Percentiles rank a stretch among this genome's conserved stretches.
phyloP scores from a whole-genome alignment of 2,329 filamentous ascomycete genomes.

The Conoideocrella luteorostrata region DNA sequence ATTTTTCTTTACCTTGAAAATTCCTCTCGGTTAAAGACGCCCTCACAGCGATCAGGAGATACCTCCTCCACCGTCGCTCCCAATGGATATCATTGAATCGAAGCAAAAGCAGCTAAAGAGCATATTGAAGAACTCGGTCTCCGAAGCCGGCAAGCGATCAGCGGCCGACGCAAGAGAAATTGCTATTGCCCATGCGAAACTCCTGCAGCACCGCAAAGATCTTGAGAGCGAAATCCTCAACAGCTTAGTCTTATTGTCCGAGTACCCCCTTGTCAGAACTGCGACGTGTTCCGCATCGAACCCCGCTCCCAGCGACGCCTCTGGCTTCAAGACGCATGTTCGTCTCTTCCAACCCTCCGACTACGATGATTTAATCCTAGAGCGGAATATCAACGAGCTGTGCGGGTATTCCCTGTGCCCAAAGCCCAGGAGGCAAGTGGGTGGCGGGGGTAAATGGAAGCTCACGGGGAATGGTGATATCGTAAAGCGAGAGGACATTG shows the following conservation, averaged over 20 bases:
- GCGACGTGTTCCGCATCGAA: constrained; percentile 35
- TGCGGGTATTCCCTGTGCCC: constrained; percentile 84
- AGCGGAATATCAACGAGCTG: constrained; percentile 74
- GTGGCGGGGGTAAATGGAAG: constrained; percentile 59
- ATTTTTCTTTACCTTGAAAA: too few species aligned
- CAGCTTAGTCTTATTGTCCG: constrained; percentile 64
- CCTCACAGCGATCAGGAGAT: too few species aligned
- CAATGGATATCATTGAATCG: constrained; percentile 19
- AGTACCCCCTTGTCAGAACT: constrained; percentile 37
- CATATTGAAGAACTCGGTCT: constrained; percentile 52
- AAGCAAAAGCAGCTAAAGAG: constrained; percentile 39
- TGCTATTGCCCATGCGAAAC: constrained; percentile 74
- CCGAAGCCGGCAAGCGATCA: constrained; percentile 17
- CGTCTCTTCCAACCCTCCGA: constrained; percentile 76
- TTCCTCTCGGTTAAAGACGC: too few species aligned
- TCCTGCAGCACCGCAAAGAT: constrained; percentile 77
- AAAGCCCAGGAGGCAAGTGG: constrained; percentile 50
- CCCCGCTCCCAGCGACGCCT: constrained; percentile 52
- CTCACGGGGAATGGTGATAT: constrained; percentile 53
- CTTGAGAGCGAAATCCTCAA: constrained; percentile 68
- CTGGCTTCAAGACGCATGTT: constrained; percentile 60
- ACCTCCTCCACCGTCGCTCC: too few species aligned
- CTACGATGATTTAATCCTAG: constrained; percentile 81
- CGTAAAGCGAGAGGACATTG: constrained; percentile 63
- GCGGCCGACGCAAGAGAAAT: constrained; percentile 46